A percentile compares a stretch with the other conserved stretches of the same genome.
These are phyloP conservation scores for Penicillium paxilli DNA, from an alignment of 495 filamentous ascomycete species.

Conservation along the genomic window DNA sequence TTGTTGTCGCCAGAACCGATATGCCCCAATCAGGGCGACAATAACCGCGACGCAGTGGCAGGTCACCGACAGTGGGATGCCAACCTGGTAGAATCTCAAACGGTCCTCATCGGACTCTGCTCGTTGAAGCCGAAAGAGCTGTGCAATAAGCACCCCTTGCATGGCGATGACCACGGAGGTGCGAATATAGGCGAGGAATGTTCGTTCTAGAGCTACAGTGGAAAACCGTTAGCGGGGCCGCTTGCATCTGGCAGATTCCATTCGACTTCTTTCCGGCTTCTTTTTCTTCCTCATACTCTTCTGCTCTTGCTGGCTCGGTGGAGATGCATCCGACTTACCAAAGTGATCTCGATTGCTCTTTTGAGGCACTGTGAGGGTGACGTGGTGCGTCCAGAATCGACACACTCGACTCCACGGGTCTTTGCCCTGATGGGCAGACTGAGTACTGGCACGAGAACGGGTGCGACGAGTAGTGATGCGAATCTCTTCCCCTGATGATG, in stretches of 20 bases:
- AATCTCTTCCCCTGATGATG: constrained; percentile 40
- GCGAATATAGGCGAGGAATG: constrained; percentile 75
- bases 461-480: constrained; percentile 29
- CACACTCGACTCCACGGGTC: constrained; percentile 24
- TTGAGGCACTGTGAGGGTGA: constrained; percentile 41
- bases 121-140: constrained; percentile 70
- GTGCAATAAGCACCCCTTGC: constrained; percentile 63
- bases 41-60: constrained; percentile 60
- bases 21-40: constrained; percentile 56
- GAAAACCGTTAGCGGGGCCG: background rate
- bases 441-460: constrained; percentile 17
- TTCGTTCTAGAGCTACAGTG: constrained; percentile 79
- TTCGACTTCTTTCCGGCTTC: background rate
- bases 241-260: background rate
- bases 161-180: constrained; percentile 70
- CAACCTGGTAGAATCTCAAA: constrained; percentile 63
- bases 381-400: constrained; percentile 41
- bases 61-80: constrained; percentile 61
- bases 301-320: too few species aligned
- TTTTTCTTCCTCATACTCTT: background rate
- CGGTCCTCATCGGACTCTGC: constrained; percentile 17
- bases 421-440: constrained; percentile 16
- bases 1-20: constrained; percentile 71
- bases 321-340: constrained; percentile 24
- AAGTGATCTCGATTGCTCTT: constrained; percentile 49